phyloP scores from a whole-genome alignment of 495 filamentous ascomycete species.

The Xylaria longipes region DNA sequence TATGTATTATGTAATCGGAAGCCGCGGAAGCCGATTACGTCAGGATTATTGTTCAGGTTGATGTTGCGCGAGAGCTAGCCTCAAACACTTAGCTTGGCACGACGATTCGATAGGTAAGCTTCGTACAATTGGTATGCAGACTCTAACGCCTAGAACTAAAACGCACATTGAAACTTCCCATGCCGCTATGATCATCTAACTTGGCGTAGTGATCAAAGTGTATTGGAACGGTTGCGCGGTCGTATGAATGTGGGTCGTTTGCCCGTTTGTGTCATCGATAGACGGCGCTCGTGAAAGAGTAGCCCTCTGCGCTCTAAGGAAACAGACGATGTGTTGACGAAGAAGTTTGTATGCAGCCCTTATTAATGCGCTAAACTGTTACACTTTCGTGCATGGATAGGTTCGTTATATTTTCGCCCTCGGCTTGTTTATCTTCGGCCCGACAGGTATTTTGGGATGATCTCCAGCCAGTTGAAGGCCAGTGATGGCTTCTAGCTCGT shows the following conservation, averaged over 20 bases:
- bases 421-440: conserved; percentile 39
- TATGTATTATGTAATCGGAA: background rate
- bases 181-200: background rate
- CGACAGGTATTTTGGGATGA: conserved; percentile 52
- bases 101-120: background rate
- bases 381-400: background rate
- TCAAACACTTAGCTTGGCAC: background rate
- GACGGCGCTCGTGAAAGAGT: background rate
- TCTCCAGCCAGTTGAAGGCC: conserved; percentile 53
- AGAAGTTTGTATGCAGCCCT: background rate
- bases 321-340: background rate
- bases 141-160: background rate
- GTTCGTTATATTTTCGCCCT: conserved; percentile 48
- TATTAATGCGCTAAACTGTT: background rate
- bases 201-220: background rate
- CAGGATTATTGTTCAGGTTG: no score
- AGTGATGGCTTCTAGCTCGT: conserved; percentile 57
- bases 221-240: background rate
- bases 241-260: background rate
- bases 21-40: background rate
- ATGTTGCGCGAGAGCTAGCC: background rate
- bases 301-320: background rate
- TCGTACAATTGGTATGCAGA: background rate
- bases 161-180: background rate
- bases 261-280: background rate